phyloP scores from a whole-genome alignment of 176 grass and related monocot genomes.

The Themeda triandra region DNA sequence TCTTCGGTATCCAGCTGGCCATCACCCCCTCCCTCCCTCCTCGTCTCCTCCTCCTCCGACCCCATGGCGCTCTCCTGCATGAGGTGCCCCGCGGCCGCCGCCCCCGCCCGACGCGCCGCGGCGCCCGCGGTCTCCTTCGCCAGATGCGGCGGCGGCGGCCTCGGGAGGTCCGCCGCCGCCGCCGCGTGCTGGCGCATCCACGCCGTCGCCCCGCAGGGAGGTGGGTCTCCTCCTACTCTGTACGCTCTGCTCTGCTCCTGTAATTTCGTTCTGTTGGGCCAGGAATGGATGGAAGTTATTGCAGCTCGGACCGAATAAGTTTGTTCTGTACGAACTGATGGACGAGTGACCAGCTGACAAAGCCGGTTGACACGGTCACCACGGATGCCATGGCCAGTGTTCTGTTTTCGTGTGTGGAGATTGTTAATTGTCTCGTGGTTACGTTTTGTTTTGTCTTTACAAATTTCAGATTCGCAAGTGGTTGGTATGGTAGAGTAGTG shows the following conservation, averaged over 20 bases:
- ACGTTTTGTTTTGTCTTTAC: background rate
- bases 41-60: background rate
- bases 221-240: constrained; percentile 4
- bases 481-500: background rate
- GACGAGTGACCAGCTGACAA: background rate
- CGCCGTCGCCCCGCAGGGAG: constrained; percentile 34
- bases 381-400: background rate
- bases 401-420: background rate
- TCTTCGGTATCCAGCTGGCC: background rate
- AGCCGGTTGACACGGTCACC: background rate
- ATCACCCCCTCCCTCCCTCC: background rate
- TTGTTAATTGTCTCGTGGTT: background rate
- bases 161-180: constrained; percentile 23
- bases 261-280: too few species aligned
- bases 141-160: constrained; percentile 16
- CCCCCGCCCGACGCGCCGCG: background rate
- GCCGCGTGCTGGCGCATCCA: constrained; percentile 26
- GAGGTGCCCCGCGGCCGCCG: constrained; percentile 23
- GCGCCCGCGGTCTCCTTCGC: constrained; percentile 18
- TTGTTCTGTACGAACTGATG: too few species aligned
- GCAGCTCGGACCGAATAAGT: too few species aligned
- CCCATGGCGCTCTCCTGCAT: constrained; percentile 50
- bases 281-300: too few species aligned
- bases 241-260: background rate
- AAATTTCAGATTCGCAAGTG: background rate